phyloP scores from a whole-genome alignment of 352 stramenopile species.

The Globisporangium radiosum region DNA sequence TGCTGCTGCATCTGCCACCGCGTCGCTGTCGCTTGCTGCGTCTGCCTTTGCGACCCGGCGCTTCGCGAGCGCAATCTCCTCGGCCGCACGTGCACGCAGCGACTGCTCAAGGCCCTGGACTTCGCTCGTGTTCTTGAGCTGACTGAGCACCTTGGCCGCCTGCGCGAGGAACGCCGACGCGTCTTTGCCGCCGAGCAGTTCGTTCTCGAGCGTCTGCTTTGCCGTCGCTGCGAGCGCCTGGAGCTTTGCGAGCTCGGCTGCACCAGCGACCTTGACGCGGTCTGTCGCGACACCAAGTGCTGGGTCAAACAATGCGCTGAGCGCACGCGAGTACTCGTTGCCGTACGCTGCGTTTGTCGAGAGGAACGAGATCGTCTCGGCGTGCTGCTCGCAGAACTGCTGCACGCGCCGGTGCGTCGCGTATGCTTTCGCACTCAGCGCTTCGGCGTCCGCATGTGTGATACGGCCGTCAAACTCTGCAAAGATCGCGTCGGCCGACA shows the following conservation, averaged over 20 bases:
- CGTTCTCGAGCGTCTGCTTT: slow-evolving; percentile 56
- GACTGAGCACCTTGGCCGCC: slow-evolving; percentile 41
- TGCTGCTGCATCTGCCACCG: slow-evolving; percentile 16
- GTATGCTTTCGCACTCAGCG: slow-evolving; percentile 44
- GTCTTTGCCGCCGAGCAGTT: slow-evolving; percentile 60
- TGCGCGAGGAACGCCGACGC: slow-evolving; percentile 58
- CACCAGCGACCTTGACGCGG: slow-evolving; percentile 38
- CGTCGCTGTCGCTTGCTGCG: neutral
- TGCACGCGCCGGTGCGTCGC: slow-evolving; percentile 51
- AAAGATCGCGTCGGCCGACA: slow-evolving; percentile 58
- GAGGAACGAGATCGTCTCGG: slow-evolving; percentile 65
- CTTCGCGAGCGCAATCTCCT: slow-evolving; percentile 32
- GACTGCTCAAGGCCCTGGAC: slow-evolving; percentile 41
- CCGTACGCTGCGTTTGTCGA: slow-evolving; percentile 66
- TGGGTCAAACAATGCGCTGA: slow-evolving; percentile 56
- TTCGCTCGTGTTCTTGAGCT: slow-evolving; percentile 57
- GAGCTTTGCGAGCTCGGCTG: slow-evolving; percentile 50
- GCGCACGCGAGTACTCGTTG: slow-evolving; percentile 52
- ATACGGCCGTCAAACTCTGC: slow-evolving; percentile 64
- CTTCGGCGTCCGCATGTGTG: slow-evolving; percentile 42
- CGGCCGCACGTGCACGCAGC: slow-evolving; percentile 35
- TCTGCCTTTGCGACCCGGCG: neutral
- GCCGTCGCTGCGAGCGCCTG: slow-evolving; percentile 39
- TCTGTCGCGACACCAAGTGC: slow-evolving; percentile 50
- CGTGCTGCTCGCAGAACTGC: slow-evolving; percentile 62